These are phyloP conservation scores for Berkeleyomyces rouxiae DNA, from an alignment of 2,329 filamentous ascomycete species.

Conservation along the genomic window DNA sequence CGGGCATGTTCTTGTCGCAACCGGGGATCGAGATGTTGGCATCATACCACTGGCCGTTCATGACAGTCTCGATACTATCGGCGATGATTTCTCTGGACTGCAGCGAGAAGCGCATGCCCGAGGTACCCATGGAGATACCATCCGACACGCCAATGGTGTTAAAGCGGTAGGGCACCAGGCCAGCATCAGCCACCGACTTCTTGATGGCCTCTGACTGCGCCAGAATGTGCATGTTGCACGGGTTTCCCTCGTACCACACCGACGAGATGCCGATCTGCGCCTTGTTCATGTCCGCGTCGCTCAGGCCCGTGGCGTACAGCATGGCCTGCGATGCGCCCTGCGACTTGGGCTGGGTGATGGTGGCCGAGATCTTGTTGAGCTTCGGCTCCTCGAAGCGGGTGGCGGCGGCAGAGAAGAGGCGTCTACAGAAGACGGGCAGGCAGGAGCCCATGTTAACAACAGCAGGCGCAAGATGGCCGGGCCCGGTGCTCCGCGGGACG, in stretches of 20 bases:
- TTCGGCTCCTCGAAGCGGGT: constrained; percentile 26
- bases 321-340: constrained; percentile 98
- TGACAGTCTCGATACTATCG: constrained; percentile 96
- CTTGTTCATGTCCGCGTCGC: constrained; percentile 79
- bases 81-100: constrained; percentile 95
- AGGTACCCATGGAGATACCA: constrained; percentile 95
- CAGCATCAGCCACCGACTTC: constrained; percentile 47
- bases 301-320: constrained; percentile 88
- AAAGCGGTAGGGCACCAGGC: constrained; percentile 88
- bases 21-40: constrained; percentile 92
- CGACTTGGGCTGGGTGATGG: constrained; percentile 91
- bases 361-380: constrained; percentile 70
- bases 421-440: constrained; percentile 21
- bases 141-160: constrained; percentile 98
- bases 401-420: constrained; percentile 34
- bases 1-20: constrained; percentile 99
- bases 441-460: constrained; percentile 7
- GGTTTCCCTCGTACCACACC: constrained; percentile 95
- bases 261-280: constrained; percentile 95
- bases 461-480: background rate
- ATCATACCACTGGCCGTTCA: constrained; percentile 98
- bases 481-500: background rate
- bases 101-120: constrained; percentile 87
- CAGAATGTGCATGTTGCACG: constrained; percentile 97
- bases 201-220: constrained; percentile 66